These are phyloP conservation scores for Linum trigynum DNA, from an alignment of 345 rosid species.

Conservation along the genomic window DNA sequence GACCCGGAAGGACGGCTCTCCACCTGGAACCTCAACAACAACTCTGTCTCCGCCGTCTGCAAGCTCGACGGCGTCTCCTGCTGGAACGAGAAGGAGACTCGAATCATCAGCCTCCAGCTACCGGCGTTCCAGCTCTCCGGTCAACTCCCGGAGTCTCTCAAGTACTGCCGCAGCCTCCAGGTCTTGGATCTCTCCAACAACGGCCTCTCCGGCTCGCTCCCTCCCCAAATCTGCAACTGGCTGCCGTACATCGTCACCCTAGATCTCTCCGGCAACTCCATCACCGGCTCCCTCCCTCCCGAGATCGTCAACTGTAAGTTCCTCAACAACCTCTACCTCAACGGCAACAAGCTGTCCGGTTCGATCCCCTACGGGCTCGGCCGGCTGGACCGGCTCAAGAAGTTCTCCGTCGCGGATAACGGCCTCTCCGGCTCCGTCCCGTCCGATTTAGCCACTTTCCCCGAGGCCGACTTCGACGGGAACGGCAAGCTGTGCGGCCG, in stretches of 20 bases:
- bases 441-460: constrained; percentile 27
- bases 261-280: constrained; percentile 43
- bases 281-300: constrained; percentile 43
- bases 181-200: constrained; percentile 42
- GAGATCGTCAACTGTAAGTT: constrained; percentile 38
- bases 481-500: constrained; percentile 39
- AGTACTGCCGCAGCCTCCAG: constrained; percentile 42
- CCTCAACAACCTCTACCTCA: constrained; percentile 35
- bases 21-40: constrained; percentile 39
- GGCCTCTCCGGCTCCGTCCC: constrained; percentile 47
- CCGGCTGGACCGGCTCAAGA: constrained; percentile 37
- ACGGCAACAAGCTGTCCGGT: constrained; percentile 38
- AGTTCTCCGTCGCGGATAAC: constrained; percentile 34
- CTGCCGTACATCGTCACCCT: constrained; percentile 40
- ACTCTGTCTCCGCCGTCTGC: constrained; percentile 38
- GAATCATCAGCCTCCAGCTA: constrained; percentile 35
- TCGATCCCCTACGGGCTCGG: constrained; percentile 39
- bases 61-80: constrained; percentile 46
- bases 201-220: constrained; percentile 42
- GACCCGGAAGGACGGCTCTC: constrained; percentile 29
- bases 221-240: constrained; percentile 46
- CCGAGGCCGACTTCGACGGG: constrained; percentile 28
- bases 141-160: constrained; percentile 39
- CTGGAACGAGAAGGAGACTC: constrained; percentile 48
- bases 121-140: constrained; percentile 34